Evolutionary conservation across 208 protist species (phyloP), one percentile per base, ranked within the genome.

Genomic region (Leishmania amazonensis): DNA sequence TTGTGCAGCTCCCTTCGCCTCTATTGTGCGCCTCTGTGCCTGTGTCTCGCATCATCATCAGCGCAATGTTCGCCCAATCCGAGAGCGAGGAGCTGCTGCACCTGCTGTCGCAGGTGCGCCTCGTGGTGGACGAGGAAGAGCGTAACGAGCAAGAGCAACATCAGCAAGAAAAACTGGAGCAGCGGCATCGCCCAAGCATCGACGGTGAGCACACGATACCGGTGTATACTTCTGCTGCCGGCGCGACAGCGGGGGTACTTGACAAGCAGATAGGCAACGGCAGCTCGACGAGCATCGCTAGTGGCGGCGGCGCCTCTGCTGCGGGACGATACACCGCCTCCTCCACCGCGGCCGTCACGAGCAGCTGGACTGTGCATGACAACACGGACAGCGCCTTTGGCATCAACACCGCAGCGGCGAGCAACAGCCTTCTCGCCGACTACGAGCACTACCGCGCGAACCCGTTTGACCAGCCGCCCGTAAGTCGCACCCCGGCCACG

Each of bases 61-160:
- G 40, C 75, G 47, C n/a, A n/a, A 87, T 87, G 84, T 84, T 83
- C 28, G 78, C 80, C 6, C 78, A 87, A 62, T 57, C 80, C 5
- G 80, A 87, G 51, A 87, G 72, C 72, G 80, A 80, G 38, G 84
- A 87, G 72, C 75, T 87, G 80, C 72, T 87, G 57, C 67, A 84
- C n/a, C 76, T 87, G 45, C 75, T 87, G 31, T 84, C 84, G 53
- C 79, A 84, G 75, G 84, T 87, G 68, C 80, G 79, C 9, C 62
- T 83, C 1, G 78, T 81, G 24, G 76, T 67, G 0, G 80, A 84
- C 35, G 84, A 87, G 31, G 79, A 81, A 47, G 80, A 42, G 3
- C 75, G 76, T 35, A 75, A 40, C 7, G 65, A 81, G 53, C 51
- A 74, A 5, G 15, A 81, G 49, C 78, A 79, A 28, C 62, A 54